Evolutionary conservation across 345 rosid genomes (phyloP), one percentile per base, ranked within the genome.

Genomic region (Brassica juncea): DNA sequence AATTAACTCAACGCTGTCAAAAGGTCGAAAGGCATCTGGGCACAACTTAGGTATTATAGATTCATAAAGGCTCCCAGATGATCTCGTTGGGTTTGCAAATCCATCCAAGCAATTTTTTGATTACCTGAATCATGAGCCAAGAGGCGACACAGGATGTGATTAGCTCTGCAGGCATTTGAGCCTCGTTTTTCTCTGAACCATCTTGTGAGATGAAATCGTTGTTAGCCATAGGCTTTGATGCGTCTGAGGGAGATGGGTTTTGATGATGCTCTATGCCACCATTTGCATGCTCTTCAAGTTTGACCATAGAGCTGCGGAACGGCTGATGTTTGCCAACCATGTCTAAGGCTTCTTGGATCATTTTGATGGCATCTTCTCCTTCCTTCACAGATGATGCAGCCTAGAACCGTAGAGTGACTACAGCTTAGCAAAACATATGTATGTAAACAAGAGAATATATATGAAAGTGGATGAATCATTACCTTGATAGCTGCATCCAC

Each of bases 401-500:
- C 99, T 96, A 88, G 71, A 84, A 52, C 58, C 66, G 32, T 32
- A 74, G 49, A 82, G 25, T 35, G 64, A 63, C 23, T 9, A 32
- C 1, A 47, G 14, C 23, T 77, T 73, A 59, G 32, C 39, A 71
- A 72, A 47, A 49, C 44, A 35, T 66, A 34, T 76, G 67, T 25
- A 15, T 23, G 77, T 57, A 37, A 37, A 39, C 59, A 69, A 60
- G 61, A 65, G 70, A 59, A 34, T 66, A 47, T 66, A 47, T 59
- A 68, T 47, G 21, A 66, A 63, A 62, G 63, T 0, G 8, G 55
- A 25, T 49, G 7, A 61, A 72, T 23, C 35, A 4, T 60, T 81
- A 96, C 98, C 97, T 96, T 89, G 30, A 92, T 80, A 80, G 95
- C 98, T 61, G 87, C 88, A 86, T 96, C 93, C 55, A 96, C 91